phyloP scores from a whole-genome alignment of 768 basidiomycete species.

The Auricularia heimuer region DNA sequence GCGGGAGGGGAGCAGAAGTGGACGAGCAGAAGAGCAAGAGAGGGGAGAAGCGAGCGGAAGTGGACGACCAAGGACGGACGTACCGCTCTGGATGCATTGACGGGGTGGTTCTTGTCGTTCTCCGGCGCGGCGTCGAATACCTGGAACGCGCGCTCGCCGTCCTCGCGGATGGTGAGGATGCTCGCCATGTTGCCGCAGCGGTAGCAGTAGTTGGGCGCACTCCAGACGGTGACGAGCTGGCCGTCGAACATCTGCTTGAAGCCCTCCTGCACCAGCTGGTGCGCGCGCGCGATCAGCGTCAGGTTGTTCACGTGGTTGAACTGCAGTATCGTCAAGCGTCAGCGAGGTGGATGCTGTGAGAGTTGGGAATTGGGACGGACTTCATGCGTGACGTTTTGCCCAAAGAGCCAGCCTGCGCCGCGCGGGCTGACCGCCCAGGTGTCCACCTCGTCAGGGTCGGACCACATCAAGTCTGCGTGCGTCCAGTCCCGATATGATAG shows the following conservation, averaged over 20 bases:
- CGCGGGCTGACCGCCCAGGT: slow-evolving; percentile 96
- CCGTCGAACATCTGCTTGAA: slow-evolving; percentile 97
- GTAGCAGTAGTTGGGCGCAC: slow-evolving; percentile 81
- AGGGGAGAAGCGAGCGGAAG: too few species aligned
- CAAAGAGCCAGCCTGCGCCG: slow-evolving; percentile 94
- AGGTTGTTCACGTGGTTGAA: slow-evolving; percentile 92
- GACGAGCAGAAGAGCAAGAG: too few species aligned
- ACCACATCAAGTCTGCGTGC: slow-evolving; percentile 88
- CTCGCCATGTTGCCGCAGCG: slow-evolving; percentile 85
- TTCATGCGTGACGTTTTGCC: slow-evolving; percentile 75
- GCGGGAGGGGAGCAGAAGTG: too few species aligned
- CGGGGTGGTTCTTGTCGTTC: slow-evolving; percentile 59
- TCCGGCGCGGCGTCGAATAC: slow-evolving; percentile 84
- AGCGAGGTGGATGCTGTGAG: too few species aligned
- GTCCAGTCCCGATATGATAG: not conserved
- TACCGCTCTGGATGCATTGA: not conserved
- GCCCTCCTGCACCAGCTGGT: slow-evolving; percentile 93
- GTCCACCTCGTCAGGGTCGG: slow-evolving; percentile 88
- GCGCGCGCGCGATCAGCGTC: slow-evolving; percentile 83
- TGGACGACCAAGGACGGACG: not conserved
- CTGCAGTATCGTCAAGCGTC: too few species aligned
- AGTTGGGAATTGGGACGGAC: slow-evolving; percentile 27
- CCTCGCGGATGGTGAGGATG: slow-evolving; percentile 74
- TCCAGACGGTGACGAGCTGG: slow-evolving; percentile 87
- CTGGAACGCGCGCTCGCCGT: slow-evolving; percentile 37